A percentile compares a stretch with the other conserved stretches of the same genome.
These are phyloP conservation scores for Dactylella cylindrospora DNA, from an alignment of 2,329 filamentous ascomycete genomes.

Conservation along the genomic window DNA sequence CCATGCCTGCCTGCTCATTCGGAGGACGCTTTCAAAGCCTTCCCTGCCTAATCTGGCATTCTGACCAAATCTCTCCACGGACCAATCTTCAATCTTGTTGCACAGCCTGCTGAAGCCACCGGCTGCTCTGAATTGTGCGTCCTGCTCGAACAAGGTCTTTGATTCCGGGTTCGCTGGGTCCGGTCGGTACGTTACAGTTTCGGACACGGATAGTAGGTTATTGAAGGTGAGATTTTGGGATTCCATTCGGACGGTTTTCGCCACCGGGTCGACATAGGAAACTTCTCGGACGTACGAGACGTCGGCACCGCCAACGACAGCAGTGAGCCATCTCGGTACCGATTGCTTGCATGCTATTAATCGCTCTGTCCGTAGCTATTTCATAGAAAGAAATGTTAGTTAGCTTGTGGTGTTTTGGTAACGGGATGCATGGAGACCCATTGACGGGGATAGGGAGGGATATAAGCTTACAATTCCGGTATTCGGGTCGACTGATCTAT, in stretches of 20 bases:
- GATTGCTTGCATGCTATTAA: slow-evolving; percentile 65
- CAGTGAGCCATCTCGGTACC: slow-evolving; percentile 78
- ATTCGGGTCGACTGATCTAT: slow-evolving; percentile 64
- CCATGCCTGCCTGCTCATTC: slow-evolving; percentile 60
- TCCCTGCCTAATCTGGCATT: slow-evolving; percentile 88
- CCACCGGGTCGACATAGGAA: slow-evolving; percentile 82
- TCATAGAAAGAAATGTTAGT: slow-evolving; percentile 36
- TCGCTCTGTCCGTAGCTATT: slow-evolving; percentile 71
- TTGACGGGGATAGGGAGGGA: slow-evolving; percentile 1
- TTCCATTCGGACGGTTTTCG: slow-evolving; percentile 92
- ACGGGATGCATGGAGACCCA: background rate
- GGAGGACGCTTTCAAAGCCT: slow-evolving; percentile 91
- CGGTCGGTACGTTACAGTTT: slow-evolving; percentile 85
- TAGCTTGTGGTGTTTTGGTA: slow-evolving; percentile 1
- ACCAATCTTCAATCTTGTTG: slow-evolving; percentile 91
- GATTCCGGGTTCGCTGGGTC: slow-evolving; percentile 56
- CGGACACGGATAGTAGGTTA: slow-evolving; percentile 86
- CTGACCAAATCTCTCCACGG: slow-evolving; percentile 83
- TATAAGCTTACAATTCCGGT: slow-evolving; percentile 65
- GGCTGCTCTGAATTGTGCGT: slow-evolving; percentile 87
- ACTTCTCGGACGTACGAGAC: slow-evolving; percentile 91
- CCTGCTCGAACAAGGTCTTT: slow-evolving; percentile 80
- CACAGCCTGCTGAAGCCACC: slow-evolving; percentile 97
- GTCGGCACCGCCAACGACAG: slow-evolving; percentile 75
- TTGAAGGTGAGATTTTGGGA: slow-evolving; percentile 91